Base-by-base conservation (phyloP, 164 flowering plant genomes). In the Sextonia rubra region DNA sequence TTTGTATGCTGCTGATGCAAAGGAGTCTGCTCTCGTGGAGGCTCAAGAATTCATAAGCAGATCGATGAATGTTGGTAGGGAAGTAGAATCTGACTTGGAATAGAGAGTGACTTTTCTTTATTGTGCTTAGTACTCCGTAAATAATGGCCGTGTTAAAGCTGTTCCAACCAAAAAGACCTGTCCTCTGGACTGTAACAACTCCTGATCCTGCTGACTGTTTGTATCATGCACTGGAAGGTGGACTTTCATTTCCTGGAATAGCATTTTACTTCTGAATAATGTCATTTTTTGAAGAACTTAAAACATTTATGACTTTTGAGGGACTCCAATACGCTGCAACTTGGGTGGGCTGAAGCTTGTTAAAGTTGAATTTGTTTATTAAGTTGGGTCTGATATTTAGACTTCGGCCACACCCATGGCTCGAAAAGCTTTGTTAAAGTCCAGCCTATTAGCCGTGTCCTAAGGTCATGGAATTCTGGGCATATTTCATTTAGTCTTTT, bases 1-100 rank as follows among this genome's bases (percentile, higher is more conserved):
- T 60, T 69, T 94, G 69, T 94, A 94, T 74, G 91, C 98, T 37
- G 85, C 84, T 22, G 97, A 94, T 78, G 93, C 81, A 9, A 86
- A 87, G 66, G 93, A 86, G 72, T 84, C 93, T 2, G 88, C 86
- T 27, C 87, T 91, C 56, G 80, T 79, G 23, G 94, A 90, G 72
- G 94, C 96, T 64, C 94, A 90, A 75, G 90, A 86, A 62, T 73
- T 82, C n/a, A 29, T 89, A 49, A 27, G 26, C 55, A 73, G 80
- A 30, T 60, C 85, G 1, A 30, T 75, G 37, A 69, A 68, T 64
- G 75, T 8, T 61, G 23, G 26, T n/a, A 22, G 2, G 27, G 64
- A 61, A 61, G 64, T 61, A 22, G 64, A 64, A 6, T 26, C 2
- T 12, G 44, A 64, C 17, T 64, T 32, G 18, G 67, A 64, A 20